A percentile compares a stretch with the other conserved stretches of the same genome.
phyloP scores from a whole-genome alignment of 441 rosid genomes.

The Rhodomyrtus psidioides region DNA sequence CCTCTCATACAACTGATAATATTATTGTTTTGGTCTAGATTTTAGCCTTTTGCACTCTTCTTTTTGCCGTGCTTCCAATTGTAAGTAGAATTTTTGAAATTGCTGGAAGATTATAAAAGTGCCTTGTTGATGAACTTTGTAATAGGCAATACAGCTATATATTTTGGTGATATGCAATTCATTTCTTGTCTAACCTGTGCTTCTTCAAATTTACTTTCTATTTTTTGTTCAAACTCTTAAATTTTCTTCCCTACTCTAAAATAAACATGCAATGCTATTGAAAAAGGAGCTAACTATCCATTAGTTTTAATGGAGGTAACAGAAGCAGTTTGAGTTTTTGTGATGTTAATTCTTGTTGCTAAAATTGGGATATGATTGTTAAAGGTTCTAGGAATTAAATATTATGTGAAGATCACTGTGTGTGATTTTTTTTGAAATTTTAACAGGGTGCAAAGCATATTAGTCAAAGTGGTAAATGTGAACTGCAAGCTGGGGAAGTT shows the following conservation, averaged over 20 bases:
- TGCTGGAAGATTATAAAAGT: background rate
- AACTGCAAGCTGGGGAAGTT: conserved; percentile 29
- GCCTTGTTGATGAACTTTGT: background rate
- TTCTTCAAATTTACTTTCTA: background rate
- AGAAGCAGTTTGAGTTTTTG: background rate
- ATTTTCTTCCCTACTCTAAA: background rate
- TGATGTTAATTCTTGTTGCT: background rate
- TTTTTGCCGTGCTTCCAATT: background rate
- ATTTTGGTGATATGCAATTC: background rate
- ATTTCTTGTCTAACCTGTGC: background rate
- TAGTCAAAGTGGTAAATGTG: conserved; percentile 18
- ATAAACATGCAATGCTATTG: background rate
- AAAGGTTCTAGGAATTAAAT: background rate
- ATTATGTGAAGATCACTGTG: background rate
- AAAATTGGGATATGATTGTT: background rate
- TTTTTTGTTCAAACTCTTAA: background rate
- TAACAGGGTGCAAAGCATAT: conserved; percentile 46
- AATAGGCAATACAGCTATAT: background rate
- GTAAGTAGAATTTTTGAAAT: background rate
- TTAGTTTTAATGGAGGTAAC: background rate
- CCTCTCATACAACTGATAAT: background rate
- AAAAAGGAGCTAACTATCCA: background rate
- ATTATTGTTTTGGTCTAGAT: background rate
- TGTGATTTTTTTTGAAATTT: background rate
- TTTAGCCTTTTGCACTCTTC: background rate